Conservation (phyloP, 345 rosid species). For the Gossypium sturtianum region DNA sequence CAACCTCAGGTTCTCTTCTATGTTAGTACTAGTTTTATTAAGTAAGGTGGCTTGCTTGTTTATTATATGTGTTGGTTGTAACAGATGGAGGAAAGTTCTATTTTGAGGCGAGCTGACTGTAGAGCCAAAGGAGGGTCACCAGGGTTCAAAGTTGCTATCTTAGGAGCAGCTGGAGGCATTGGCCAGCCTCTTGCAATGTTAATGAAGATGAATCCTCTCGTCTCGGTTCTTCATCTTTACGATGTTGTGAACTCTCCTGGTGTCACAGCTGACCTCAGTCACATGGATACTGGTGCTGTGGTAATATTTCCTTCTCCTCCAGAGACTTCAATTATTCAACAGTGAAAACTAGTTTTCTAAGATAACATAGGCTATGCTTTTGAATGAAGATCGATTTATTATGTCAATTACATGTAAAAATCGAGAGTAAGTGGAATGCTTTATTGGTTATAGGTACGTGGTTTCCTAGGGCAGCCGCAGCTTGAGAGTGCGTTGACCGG, state of each 20-base stretch:
- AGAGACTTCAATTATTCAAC: not conserved
- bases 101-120: conserved; percentile 43
- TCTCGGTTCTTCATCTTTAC: conserved; percentile 75
- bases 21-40: not conserved
- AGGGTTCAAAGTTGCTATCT: conserved; percentile 72
- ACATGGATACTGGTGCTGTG: conserved; percentile 89
- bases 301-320: conserved; percentile 27
- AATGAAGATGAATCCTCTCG: conserved; percentile 76
- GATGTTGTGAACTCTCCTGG: conserved; percentile 82
- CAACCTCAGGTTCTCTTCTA: conserved; percentile 44
- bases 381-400: not conserved
- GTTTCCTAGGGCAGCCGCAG: conserved; percentile 74
- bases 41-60: not conserved
- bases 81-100: conserved; percentile 45
- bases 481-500: conserved; percentile 73
- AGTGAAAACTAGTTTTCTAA: not conserved
- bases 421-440: too few relatives aligned
- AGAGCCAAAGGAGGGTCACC: conserved; percentile 69
- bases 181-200: conserved; percentile 67
- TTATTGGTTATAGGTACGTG: conserved; percentile 47
- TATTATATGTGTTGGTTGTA: not conserved
- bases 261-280: conserved; percentile 85
- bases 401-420: not conserved
- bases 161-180: conserved; percentile 82
- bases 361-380: not conserved